Evolutionary conservation across 176 grass and related monocot species (phyloP).

Genomic region (Puccinellia tenuiflora): DNA sequence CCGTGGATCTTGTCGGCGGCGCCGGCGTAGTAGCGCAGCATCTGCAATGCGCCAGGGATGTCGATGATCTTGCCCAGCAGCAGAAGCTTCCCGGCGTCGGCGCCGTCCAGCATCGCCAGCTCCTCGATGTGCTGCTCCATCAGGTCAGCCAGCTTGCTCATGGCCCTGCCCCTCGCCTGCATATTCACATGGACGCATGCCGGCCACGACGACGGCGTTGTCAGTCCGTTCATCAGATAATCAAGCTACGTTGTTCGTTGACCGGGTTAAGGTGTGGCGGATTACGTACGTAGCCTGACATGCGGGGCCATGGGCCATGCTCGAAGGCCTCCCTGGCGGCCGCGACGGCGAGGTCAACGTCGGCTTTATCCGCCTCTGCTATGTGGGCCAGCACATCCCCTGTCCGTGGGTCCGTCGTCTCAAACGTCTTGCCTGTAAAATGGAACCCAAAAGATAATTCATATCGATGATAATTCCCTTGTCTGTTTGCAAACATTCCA

Average conservation of each 20-base stretch:
- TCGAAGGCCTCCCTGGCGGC: constrained; percentile 80
- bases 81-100: constrained; percentile 80
- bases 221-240: neutral
- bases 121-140: constrained; percentile 60
- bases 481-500: too few species aligned
- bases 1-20: constrained; percentile 86
- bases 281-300: constrained; percentile 75
- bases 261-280: neutral
- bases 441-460: neutral
- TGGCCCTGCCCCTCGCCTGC: constrained; percentile 59
- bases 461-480: too few species aligned
- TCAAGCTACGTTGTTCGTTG: neutral
- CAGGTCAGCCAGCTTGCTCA: constrained; percentile 67
- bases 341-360: constrained; percentile 68
- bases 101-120: constrained; percentile 53
- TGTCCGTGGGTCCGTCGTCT: constrained; percentile 65
- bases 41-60: constrained; percentile 30
- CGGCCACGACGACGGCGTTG: neutral
- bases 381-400: constrained; percentile 59
- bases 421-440: constrained; percentile 52
- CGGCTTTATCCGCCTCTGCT: constrained; percentile 53
- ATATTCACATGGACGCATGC: neutral
- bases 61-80: constrained; percentile 26
- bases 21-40: constrained; percentile 75
- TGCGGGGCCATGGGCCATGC: constrained; percentile 80